A percentile compares a stretch with the other conserved stretches of the same genome.
Evolutionary conservation across 2,329 filamentous ascomycete species (phyloP).

Genomic region (Aureobasidium mangrovei): DNA sequence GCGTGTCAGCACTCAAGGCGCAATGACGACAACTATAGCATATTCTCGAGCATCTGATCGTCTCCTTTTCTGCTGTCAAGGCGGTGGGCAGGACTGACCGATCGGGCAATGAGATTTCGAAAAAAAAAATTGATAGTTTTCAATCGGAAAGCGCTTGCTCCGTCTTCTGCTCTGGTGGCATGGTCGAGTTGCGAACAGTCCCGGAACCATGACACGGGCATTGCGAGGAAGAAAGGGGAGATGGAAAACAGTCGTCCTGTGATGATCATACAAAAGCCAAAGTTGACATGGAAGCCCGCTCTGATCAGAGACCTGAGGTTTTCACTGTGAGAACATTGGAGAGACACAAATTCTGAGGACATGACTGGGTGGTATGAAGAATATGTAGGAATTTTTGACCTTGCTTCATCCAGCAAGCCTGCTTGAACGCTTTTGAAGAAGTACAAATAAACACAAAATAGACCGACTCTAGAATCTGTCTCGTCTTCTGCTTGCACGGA

Average conservation of each 20-base stretch:
- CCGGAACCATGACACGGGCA: too few species aligned
- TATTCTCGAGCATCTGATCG: neutral
- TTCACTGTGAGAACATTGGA: slow-evolving; percentile 18
- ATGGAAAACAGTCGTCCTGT: slow-evolving; percentile 10
- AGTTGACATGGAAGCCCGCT: slow-evolving; percentile 17
- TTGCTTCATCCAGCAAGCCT: neutral
- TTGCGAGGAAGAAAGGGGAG: too few species aligned
- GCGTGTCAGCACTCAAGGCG: slow-evolving; percentile 9
- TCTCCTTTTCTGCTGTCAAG: slow-evolving; percentile 5
- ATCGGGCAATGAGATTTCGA: neutral
- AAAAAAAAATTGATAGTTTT: slow-evolving; percentile 28
- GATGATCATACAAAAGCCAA: slow-evolving; percentile 19
- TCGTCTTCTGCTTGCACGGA: slow-evolving; percentile 52
- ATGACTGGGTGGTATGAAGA: neutral
- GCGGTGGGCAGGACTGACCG: neutral
- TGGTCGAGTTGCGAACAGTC: too few species aligned
- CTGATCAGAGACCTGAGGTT: slow-evolving; percentile 13
- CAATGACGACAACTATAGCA: neutral
- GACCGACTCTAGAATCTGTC: slow-evolving; percentile 33
- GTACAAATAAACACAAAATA: neutral
- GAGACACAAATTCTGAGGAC: slow-evolving; percentile 19
- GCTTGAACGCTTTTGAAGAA: neutral
- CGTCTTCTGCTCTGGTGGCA: slow-evolving; percentile 15
- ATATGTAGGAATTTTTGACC: neutral
- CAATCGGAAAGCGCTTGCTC: slow-evolving; percentile 30